Evolutionary conservation across 768 basidiomycete genomes (phyloP).

Genomic region (Phlebiopsis flavidoalba): DNA sequence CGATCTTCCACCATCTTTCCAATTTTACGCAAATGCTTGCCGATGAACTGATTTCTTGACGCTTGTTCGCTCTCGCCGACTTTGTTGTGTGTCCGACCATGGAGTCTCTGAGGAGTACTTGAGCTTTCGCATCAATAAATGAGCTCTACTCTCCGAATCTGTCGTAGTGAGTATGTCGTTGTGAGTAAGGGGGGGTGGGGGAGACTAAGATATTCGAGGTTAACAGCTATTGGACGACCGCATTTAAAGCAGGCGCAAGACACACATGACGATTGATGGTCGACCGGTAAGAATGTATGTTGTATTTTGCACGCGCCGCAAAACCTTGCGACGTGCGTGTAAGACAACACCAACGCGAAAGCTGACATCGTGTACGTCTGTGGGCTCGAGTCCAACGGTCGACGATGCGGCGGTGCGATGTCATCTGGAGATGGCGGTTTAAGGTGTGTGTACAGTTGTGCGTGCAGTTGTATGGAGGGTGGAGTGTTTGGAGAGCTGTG

Average conservation of each 20-base stretch:
- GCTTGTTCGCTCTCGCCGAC: conserved; percentile 72
- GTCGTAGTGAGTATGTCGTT: conserved; percentile 46
- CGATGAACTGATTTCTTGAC: conserved; percentile 62
- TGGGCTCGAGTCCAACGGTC: conserved; percentile 34
- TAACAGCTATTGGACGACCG: neutral
- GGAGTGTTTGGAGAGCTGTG: conserved; percentile 47
- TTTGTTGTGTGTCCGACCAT: conserved; percentile 80
- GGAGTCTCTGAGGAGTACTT: conserved; percentile 74
- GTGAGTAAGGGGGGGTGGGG: too few species aligned
- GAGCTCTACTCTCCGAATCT: conserved; percentile 55
- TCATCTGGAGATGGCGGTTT: conserved; percentile 17
- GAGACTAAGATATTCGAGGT: conserved; percentile 36
- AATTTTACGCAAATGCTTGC: conserved; percentile 46
- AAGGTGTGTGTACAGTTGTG: conserved; percentile 16
- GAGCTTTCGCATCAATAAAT: conserved; percentile 78
- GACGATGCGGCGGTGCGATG: conserved; percentile 39
- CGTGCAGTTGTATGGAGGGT: conserved; percentile 13
- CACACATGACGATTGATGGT: conserved; percentile 76
- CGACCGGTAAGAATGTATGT: conserved; percentile 69
- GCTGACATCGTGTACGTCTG: conserved; percentile 33
- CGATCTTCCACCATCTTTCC: conserved; percentile 72
- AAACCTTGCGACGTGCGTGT: conserved; percentile 49
- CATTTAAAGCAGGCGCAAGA: neutral
- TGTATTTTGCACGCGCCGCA: conserved; percentile 73
- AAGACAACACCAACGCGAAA: conserved; percentile 63